A percentile compares a stretch with the other conserved stretches of the same genome.
Conservation (phyloP, 2,329 filamentous ascomycete species). For the Epichloe sibirici region DNA sequence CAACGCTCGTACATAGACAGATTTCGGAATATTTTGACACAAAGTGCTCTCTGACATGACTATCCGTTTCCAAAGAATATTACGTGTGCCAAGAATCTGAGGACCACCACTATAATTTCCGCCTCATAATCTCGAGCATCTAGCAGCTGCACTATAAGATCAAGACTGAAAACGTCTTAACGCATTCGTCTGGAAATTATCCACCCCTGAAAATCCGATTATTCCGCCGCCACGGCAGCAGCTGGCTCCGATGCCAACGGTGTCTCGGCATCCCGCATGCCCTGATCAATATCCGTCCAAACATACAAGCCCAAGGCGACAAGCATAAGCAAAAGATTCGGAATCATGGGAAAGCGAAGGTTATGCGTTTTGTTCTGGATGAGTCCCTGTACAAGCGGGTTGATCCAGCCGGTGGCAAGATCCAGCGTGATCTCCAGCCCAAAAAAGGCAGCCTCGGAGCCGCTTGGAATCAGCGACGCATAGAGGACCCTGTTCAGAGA, state of each 20-base stretch:
- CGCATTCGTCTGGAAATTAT: not conserved
- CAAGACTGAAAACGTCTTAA: not conserved
- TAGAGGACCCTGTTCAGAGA: conserved; percentile 11
- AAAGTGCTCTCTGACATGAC: too few species aligned
- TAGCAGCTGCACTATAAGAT: too few species aligned
- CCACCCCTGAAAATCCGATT: too few species aligned
- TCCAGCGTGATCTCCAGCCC: conserved; percentile 12
- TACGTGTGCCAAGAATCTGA: too few species aligned
- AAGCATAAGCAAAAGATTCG: conserved; percentile 10
- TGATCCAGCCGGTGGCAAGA: conserved; percentile 11
- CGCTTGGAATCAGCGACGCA: conserved; percentile 10
- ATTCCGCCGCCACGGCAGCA: not conserved
- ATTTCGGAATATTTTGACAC: too few species aligned
- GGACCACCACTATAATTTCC: too few species aligned
- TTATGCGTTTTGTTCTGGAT: conserved; percentile 12
- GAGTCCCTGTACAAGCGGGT: conserved; percentile 9
- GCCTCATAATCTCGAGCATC: too few species aligned
- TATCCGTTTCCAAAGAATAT: too few species aligned
- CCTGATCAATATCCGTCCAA: conserved; percentile 10
- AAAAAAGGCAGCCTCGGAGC: conserved; percentile 10
- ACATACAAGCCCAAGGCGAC: conserved; percentile 7
- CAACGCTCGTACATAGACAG: too few species aligned
- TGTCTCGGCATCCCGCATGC: conserved; percentile 9
- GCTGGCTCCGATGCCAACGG: conserved; percentile 1
- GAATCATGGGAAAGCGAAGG: conserved; percentile 11